Evolutionary conservation across 2,329 filamentous ascomycete genomes (phyloP).

Genomic region (Pyricularia grisea): DNA sequence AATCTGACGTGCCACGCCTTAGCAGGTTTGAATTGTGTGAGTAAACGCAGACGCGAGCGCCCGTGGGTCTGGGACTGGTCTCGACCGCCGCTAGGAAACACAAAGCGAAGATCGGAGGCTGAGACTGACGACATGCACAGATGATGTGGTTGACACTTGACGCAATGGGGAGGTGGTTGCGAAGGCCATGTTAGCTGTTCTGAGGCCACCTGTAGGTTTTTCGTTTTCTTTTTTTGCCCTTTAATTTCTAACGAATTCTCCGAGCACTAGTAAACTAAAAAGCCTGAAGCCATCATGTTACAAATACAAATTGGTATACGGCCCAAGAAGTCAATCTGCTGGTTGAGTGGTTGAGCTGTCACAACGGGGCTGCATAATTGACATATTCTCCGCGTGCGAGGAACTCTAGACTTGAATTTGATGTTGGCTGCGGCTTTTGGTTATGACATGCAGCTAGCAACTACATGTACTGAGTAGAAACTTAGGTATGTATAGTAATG

Average conservation of each 20-base stretch:
- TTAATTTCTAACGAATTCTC: not conserved
- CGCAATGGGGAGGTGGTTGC: not conserved
- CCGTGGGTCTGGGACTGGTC: not conserved
- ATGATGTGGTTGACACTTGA: not conserved
- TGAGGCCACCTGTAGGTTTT: not conserved
- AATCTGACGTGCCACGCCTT: not conserved
- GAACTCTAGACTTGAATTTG: not conserved
- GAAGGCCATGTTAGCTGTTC: not conserved
- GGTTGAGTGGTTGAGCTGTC: not conserved
- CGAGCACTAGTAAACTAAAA: too few relatives aligned
- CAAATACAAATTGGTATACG: too few relatives aligned
- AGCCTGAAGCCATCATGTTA: too few relatives aligned
- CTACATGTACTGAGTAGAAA: too few relatives aligned
- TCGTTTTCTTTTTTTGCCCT: not conserved
- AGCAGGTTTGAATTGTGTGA: not conserved
- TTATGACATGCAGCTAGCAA: not conserved
- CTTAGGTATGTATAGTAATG: not conserved
- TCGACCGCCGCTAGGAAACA: not conserved
- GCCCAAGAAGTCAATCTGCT: not conserved
- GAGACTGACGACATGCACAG: not conserved
- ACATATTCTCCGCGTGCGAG: not conserved
- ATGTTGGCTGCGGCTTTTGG: not conserved
- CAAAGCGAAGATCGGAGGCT: not conserved
- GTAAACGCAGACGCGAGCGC: not conserved
- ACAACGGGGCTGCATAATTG: not conserved